Percentiles rank a stretch among this genome's conserved stretches.
Evolutionary conservation across 352 stramenopile species (phyloP).

Genomic region (Globisporangium apiculatum): DNA sequence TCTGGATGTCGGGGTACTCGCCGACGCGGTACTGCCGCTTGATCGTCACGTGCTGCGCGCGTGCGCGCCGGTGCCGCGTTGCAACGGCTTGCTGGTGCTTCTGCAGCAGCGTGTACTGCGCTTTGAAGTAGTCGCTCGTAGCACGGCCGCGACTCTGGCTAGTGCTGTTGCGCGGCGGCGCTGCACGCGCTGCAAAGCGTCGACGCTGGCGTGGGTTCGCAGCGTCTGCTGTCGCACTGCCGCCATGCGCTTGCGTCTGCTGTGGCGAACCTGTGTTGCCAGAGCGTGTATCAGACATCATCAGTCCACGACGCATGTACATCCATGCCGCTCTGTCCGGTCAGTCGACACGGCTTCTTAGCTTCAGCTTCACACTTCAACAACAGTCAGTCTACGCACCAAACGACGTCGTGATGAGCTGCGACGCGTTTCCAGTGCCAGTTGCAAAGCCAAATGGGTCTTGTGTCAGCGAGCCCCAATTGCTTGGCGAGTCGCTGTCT

Average conservation of each 20-base stretch:
- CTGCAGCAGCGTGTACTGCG: slow-evolving; percentile 44
- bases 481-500: slow-evolving; percentile 4
- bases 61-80: slow-evolving; percentile 38
- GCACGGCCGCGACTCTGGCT: slow-evolving; percentile 2
- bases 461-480: slow-evolving; percentile 13
- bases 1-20: slow-evolving; percentile 78
- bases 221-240: not conserved
- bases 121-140: slow-evolving; percentile 53
- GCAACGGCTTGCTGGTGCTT: slow-evolving; percentile 46
- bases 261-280: slow-evolving; percentile 4
- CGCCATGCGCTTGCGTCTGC: slow-evolving; percentile 1
- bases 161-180: no score
- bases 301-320: no score
- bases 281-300: not conserved
- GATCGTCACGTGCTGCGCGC: slow-evolving; percentile 50
- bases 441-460: slow-evolving; percentile 13
- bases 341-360: no score
- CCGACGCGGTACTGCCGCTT: slow-evolving; percentile 61
- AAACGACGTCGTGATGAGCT: slow-evolving; percentile 23
- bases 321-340: no score
- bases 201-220: slow-evolving; percentile 1
- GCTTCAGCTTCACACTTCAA: not conserved
- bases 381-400: not conserved
- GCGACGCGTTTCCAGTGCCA: slow-evolving; percentile 30
- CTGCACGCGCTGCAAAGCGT: slow-evolving; percentile 17